A percentile compares a stretch with the other conserved stretches of the same genome.
Evolutionary conservation across 176 grass and related monocot genomes (phyloP).

Genomic region (Echinochloa phyllopogon): DNA sequence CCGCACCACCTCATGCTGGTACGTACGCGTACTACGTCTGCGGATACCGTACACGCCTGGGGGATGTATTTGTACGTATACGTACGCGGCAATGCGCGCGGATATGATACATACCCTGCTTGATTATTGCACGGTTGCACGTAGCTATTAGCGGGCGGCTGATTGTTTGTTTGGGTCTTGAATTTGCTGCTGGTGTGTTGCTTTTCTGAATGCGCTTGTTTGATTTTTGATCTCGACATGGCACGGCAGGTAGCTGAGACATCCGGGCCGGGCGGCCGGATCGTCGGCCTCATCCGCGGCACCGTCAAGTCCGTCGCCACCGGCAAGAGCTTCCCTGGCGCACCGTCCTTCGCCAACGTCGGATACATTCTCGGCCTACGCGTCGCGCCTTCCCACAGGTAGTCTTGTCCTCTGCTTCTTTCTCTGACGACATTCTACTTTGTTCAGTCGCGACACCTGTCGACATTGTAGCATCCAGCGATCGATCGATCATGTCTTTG

Average conservation of each 20-base stretch:
- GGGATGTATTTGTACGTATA: background rate
- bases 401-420: background rate
- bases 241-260: conserved; percentile 78
- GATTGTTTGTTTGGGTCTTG: background rate
- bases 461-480: background rate
- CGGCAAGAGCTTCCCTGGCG: conserved; percentile 41
- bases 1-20: conserved; percentile 83
- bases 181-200: conserved; percentile 16
- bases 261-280: conserved; percentile 45
- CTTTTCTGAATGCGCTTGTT: background rate
- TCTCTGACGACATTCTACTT: too few relatives aligned
- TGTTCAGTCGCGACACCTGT: background rate
- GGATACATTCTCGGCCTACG: conserved; percentile 87
- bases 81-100: background rate
- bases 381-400: conserved; percentile 65
- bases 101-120: background rate
- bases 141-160: background rate
- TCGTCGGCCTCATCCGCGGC: conserved; percentile 83
- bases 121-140: background rate
- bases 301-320: conserved; percentile 81
- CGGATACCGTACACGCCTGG: background rate
- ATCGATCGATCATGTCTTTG: background rate
- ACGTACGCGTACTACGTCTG: background rate
- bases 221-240: conserved; percentile 29
- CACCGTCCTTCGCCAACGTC: conserved; percentile 46